A percentile compares a stretch with the other conserved stretches of the same genome.
Evolutionary conservation across 306 rosid species (phyloP).

Genomic region (Arachis hypogaea): DNA sequence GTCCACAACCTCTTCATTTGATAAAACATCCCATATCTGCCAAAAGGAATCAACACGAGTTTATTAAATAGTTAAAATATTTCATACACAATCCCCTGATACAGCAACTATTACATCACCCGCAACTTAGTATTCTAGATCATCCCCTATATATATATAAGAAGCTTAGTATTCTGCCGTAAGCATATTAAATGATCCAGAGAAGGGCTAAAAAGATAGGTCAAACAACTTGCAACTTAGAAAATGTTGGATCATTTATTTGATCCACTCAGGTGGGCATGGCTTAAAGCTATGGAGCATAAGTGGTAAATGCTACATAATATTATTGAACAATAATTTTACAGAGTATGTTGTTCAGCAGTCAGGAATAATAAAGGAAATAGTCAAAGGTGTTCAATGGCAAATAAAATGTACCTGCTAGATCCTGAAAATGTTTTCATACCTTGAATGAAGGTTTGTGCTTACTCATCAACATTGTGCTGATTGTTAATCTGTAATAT

Average conservation of each 20-base stretch:
- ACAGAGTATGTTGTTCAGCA: neutral
- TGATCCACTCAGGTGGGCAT: neutral
- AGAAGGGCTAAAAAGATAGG: neutral
- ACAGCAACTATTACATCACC: neutral
- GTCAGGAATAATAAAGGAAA: neutral
- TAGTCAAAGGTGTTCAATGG: neutral
- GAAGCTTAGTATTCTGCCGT: neutral
- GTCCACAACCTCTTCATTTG: conserved; percentile 83
- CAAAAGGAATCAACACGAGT: conserved; percentile 11
- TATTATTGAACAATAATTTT: conserved; percentile 2
- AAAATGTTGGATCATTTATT: neutral
- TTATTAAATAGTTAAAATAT: neutral
- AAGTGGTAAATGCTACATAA: conserved; percentile 2
- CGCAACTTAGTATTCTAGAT: neutral
- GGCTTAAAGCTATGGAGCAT: neutral
- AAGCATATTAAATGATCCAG: neutral
- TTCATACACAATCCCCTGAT: neutral
- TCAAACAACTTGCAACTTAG: neutral
- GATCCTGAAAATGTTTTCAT: too few relatives aligned
- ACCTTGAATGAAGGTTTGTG: too few relatives aligned
- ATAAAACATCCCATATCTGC: conserved; percentile 91
- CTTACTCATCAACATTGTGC: too few relatives aligned
- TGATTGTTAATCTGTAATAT: too few relatives aligned
- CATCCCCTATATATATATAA: too few relatives aligned
- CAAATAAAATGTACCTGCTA: too few relatives aligned